Evolutionary conservation across 2,329 filamentous ascomycete genomes (phyloP), one percentile per base, ranked within the genome.

Genomic region (Phoma sp.): DNA sequence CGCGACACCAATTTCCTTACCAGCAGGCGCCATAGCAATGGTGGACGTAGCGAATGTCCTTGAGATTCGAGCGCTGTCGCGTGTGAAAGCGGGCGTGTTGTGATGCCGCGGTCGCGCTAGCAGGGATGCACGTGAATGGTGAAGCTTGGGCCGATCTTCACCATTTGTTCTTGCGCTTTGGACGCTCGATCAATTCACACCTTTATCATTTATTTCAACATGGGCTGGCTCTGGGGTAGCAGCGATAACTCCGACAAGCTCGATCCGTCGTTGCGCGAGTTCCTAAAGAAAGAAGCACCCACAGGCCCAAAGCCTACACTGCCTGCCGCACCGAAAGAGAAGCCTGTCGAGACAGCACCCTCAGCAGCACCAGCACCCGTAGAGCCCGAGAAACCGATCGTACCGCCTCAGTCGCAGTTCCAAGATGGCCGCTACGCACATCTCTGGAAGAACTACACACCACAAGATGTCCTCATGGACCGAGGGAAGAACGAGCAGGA

Each of bases 361-460:
- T 22, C 49, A 40, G 39, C 48, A 15, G 33, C 49, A 40, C 39
- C 48, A 10, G 38, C 54, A 24, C 38, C 49, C 2, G 48, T 63
- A 51, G 55, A 59, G 50, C 25, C 57, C 55, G 47, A 57, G 48
- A 58, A 69, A 48, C 74, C 78, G 10, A 55, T 70, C 31, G 78
- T 81, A 1, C 81, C 80, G 0, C 62, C 73, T 33, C 80, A 86
- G 64, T 88, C 86, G 13, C 79, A 88, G 17, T 90, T 81, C 69
- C 82, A 84, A 69, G 88, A 91, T 72, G 88, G 88, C 60, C 85
- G 88, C 56, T 91, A 90, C 76, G 92, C 93, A 51, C 85, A 98
- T 73, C 81, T 99, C 29, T 99, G 95, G 95, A 94, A 92, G 77
- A 91, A 85, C 55, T 99, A 99, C 81, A 84, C 84, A 55, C 88